Percentiles rank a stretch among this genome's conserved stretches.
phyloP scores from a whole-genome alignment of 345 rosid species.

The Eucalyptus microcorys region DNA sequence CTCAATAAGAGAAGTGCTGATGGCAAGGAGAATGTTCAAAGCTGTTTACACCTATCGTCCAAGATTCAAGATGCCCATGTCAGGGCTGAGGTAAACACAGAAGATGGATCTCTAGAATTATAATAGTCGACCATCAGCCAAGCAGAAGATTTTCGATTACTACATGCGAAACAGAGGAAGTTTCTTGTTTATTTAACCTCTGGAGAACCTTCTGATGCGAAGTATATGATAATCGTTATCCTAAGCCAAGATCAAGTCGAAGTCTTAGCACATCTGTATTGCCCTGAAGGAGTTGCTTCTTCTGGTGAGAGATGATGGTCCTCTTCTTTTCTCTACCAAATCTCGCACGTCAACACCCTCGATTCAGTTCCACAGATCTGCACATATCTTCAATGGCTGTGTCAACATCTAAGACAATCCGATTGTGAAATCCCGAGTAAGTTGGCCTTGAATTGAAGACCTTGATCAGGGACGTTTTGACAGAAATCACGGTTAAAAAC shows the following conservation, averaged over 20 bases:
- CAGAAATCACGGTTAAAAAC: neutral
- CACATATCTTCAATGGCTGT: neutral
- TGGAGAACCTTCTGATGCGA: neutral
- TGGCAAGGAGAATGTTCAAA: neutral
- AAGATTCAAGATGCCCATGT: neutral
- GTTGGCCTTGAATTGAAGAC: neutral
- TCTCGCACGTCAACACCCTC: neutral
- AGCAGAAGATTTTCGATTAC: neutral
- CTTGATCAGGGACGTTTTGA: neutral
- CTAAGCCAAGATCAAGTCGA: neutral
- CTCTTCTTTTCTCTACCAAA: neutral
- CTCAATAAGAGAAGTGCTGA: neutral
- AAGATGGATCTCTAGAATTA: neutral
- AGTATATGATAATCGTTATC: neutral
- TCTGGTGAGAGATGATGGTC: neutral
- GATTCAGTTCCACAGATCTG: neutral
- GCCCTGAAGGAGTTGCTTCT: neutral
- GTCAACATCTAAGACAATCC: neutral
- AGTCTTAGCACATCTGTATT: neutral
- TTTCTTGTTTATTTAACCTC: neutral
- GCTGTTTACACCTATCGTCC: neutral
- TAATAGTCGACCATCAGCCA: neutral
- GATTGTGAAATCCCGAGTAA: neutral
- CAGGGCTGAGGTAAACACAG: neutral
- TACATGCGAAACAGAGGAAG: neutral